A percentile compares a stretch with the other conserved stretches of the same genome.
These are phyloP conservation scores for Protea cynaroides DNA, from an alignment of 164 flowering plant genomes.

Conservation along the genomic window DNA sequence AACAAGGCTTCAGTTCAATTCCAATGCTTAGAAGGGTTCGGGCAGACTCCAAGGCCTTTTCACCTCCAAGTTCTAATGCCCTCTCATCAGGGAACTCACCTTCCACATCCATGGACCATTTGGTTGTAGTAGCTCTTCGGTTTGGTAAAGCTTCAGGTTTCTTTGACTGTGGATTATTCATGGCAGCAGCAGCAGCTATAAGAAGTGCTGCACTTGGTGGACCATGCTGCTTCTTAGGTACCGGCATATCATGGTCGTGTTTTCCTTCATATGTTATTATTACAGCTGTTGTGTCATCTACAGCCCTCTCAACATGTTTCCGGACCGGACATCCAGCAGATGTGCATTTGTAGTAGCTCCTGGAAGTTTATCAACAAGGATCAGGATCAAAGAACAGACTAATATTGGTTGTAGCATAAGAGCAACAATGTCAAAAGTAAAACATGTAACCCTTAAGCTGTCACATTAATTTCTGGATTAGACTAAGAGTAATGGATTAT, in stretches of 20 bases:
- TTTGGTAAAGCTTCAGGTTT: slow-evolving; percentile 21
- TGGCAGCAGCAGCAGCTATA: slow-evolving; percentile 48
- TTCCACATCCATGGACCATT: slow-evolving; percentile 13
- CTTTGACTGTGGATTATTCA: slow-evolving; percentile 32
- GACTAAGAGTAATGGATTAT: no score
- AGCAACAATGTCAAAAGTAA: background rate
- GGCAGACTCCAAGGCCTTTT: slow-evolving; percentile 26
- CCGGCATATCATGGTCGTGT: slow-evolving; percentile 84
- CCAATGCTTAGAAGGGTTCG: slow-evolving; percentile 32
- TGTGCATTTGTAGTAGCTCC: slow-evolving; percentile 90
- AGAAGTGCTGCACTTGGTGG: slow-evolving; percentile 44
- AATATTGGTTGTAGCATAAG: background rate
- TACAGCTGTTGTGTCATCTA: slow-evolving; percentile 41
- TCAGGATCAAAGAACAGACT: slow-evolving; percentile 6
- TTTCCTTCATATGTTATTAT: slow-evolving; percentile 69
- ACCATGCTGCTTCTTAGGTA: slow-evolving; percentile 59
- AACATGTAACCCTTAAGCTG: background rate
- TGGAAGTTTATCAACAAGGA: slow-evolving; percentile 22
- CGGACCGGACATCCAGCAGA: slow-evolving; percentile 85
- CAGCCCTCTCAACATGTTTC: slow-evolving; percentile 71
- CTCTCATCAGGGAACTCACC: slow-evolving; percentile 15
- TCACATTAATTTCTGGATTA: no score
- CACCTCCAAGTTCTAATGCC: slow-evolving; percentile 20
- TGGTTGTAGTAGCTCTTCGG: slow-evolving; percentile 30
- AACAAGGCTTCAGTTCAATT: slow-evolving; percentile 17